These are phyloP conservation scores for Avena eriantha DNA, from an alignment of 176 grass and related monocot species.

Conservation along the genomic window DNA sequence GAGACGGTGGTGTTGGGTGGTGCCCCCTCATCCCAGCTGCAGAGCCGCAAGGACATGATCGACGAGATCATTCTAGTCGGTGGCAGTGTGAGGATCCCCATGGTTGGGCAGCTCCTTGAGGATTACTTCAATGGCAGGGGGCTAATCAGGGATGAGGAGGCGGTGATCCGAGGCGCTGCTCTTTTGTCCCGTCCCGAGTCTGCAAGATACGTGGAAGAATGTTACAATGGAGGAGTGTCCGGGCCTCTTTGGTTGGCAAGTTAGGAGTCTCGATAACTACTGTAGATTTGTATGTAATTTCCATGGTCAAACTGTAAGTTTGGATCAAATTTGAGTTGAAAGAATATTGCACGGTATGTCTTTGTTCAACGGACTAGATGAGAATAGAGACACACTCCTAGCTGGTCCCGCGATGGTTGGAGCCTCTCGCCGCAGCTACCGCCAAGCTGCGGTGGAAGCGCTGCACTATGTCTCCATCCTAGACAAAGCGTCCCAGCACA, in stretches of 20 bases:
- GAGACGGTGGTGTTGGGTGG: background rate
- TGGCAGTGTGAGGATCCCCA: constrained; percentile 4
- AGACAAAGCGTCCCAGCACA: too few relatives aligned
- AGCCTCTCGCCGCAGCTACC: too few relatives aligned
- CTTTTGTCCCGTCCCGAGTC: background rate
- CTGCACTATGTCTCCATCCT: too few relatives aligned
- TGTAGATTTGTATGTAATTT: too few relatives aligned
- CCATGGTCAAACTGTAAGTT: too few relatives aligned
- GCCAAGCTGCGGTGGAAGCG: too few relatives aligned
- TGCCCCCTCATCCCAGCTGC: background rate
- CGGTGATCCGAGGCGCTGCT: background rate
- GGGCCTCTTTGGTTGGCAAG: constrained; percentile 1
- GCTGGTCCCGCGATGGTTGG: too few relatives aligned
- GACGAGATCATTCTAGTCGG: constrained; percentile 3
- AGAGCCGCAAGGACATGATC: background rate
- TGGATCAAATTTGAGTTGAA: too few relatives aligned
- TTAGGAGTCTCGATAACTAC: background rate
- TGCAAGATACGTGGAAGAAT: background rate
- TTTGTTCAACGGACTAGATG: too few relatives aligned
- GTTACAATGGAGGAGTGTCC: background rate
- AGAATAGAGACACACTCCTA: too few relatives aligned
- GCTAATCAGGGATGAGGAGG: background rate
- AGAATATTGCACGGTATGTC: too few relatives aligned
- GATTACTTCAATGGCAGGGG: background rate
- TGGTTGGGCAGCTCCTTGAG: background rate